Conservation (phyloP, 2,329 filamentous ascomycete genomes). For the Calcarisporium arbuscula region DNA sequence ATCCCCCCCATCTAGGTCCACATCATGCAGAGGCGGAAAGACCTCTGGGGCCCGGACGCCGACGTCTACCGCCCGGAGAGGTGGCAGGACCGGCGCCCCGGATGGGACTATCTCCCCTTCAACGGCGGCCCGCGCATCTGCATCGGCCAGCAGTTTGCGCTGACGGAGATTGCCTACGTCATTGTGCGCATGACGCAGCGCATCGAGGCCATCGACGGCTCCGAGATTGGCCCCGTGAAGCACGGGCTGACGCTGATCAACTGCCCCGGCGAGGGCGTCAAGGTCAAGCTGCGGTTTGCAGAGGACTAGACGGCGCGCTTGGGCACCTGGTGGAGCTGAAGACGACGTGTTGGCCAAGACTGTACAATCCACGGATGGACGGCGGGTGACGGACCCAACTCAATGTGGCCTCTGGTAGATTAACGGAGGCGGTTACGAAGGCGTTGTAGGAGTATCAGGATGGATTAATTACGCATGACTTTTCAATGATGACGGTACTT, state of each 20-base stretch:
- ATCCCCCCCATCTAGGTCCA: constrained; percentile 12
- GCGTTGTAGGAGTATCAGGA: too few species aligned
- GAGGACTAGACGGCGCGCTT: too few species aligned
- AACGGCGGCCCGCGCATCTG: constrained; percentile 21
- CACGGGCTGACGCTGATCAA: constrained; percentile 15
- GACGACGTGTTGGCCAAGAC: too few species aligned
- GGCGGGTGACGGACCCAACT: too few species aligned
- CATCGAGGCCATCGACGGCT: constrained; percentile 15
- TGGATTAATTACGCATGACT: too few species aligned
- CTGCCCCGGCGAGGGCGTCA: constrained; percentile 14
- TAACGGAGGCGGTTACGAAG: too few species aligned
- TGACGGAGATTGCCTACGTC: constrained; percentile 18
- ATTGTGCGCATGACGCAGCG: constrained; percentile 15
- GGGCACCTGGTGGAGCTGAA: too few species aligned
- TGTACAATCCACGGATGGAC: too few species aligned
- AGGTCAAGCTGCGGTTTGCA: constrained; percentile 14
- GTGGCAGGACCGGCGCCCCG: constrained; percentile 21
- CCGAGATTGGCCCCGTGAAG: constrained; percentile 11
- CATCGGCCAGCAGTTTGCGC: constrained; percentile 20
- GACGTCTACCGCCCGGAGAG: constrained; percentile 35
- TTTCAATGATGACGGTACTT: too few species aligned
- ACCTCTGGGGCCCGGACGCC: constrained; percentile 32
- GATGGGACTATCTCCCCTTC: constrained; percentile 21
- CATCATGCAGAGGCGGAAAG: constrained; percentile 30
- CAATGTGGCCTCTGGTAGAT: too few species aligned